phyloP scores from a whole-genome alignment of 257 asterid species.

The Plantago major region DNA sequence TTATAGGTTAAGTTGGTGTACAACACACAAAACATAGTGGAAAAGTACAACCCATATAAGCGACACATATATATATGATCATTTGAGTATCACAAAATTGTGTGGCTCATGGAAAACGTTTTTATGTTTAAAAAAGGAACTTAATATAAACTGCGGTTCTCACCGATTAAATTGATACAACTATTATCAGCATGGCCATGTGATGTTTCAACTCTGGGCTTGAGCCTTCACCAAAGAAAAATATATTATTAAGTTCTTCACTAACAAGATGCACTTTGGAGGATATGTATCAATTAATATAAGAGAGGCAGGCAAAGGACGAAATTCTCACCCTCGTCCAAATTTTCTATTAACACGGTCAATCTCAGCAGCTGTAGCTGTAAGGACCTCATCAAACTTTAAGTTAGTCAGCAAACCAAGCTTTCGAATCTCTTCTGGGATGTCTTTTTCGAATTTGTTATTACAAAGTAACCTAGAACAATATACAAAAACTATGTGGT shows the following conservation, averaged over 20 bases:
- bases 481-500: neutral
- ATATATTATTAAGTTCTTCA: neutral
- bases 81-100: neutral
- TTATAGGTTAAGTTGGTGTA: neutral
- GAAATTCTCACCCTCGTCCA: conserved; percentile 55
- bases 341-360: conserved; percentile 69
- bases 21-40: neutral
- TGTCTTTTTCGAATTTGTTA: conserved; percentile 65
- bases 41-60: neutral
- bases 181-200: conserved; percentile 29
- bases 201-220: conserved; percentile 27
- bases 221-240: conserved; percentile 1
- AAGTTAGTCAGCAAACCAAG: conserved; percentile 53
- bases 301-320: neutral
- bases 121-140: neutral
- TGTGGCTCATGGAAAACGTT: neutral
- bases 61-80: neutral
- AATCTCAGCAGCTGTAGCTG: conserved; percentile 42
- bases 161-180: conserved; percentile 24
- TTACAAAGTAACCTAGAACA: conserved; percentile 62
- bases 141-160: neutral
- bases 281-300: neutral
- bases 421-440: conserved; percentile 66
- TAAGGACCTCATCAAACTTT: conserved; percentile 46
- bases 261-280: neutral